phyloP scores from a whole-genome alignment of 2,329 filamentous ascomycete genomes.

The Cladosporium sp. region DNA sequence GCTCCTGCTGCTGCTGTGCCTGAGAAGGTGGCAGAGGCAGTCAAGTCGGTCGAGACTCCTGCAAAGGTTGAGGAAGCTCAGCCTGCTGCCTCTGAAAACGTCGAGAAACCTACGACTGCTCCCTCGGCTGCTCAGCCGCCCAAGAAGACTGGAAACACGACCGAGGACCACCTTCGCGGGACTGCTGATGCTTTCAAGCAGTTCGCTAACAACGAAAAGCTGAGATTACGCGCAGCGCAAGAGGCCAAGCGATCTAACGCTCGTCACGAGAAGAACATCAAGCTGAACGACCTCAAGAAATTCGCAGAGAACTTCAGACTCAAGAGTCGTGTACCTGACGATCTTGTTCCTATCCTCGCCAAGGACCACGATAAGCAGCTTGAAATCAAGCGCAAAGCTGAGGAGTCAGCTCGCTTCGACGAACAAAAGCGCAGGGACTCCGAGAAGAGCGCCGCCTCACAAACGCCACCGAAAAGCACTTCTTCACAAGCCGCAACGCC shows the following conservation, averaged over 20 bases:
- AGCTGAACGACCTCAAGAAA: conserved; percentile 90
- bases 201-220: conserved; percentile 64
- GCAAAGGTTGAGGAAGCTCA: conserved; percentile 25
- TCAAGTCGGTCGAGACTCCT: conserved; percentile 20
- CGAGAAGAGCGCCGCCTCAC: conserved; percentile 29
- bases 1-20: conserved; percentile 19
- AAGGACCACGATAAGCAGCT: conserved; percentile 96
- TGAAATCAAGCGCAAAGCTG: conserved; percentile 86
- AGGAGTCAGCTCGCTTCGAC: conserved; percentile 67
- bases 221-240: conserved; percentile 57
- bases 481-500: conserved; percentile 17
- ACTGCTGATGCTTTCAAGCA: conserved; percentile 65
- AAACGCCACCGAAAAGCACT: conserved; percentile 25
- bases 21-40: conserved; percentile 25
- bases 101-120: neutral
- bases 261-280: conserved; percentile 80
- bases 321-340: conserved; percentile 84
- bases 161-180: conserved; percentile 62
- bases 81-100: neutral
- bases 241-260: conserved; percentile 59
- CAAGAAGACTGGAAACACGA: conserved; percentile 51
- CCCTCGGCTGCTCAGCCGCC: conserved; percentile 1
- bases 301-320: conserved; percentile 95
- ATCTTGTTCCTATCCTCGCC: conserved; percentile 90
- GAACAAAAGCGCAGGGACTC: conserved; percentile 49